Evolutionary conservation across 805 yeast species (phyloP), one percentile per base, ranked within the genome.

Genomic region (Schwanniomyces sp.): DNA sequence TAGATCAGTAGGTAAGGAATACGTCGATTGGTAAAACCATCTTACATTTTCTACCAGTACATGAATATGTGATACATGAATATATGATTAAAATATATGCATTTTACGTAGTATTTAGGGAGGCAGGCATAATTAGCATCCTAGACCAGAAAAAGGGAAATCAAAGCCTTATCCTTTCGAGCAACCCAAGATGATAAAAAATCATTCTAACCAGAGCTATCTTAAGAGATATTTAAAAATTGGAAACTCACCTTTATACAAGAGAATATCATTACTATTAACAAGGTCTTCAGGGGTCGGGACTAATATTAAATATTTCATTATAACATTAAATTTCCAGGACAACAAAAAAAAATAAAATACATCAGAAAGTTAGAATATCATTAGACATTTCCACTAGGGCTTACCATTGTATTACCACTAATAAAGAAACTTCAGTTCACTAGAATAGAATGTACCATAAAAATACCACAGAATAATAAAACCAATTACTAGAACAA

Each of bases 1-100:
- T 67, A 80, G 98, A 59, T 80, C 81, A 6, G 85, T 91, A 28
- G 88, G 88, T 10, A 80, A 89, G 51, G 82, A 79, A 30, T 84
- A 77, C 57, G 79, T 90, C 37, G 86, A 84, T 4, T 91, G 96
- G 96, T 81, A 52, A 49, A 14, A 12, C 21, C 5, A 4, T 38
- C 26, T 32, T 32, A 16, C 7, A 14, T 32, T 14, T 32, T n/a
- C n/a, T n/a, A n/a, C n/a, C n/a, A n/a, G n/a, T n/a, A n/a, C n/a
- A n/a, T n/a, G n/a, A n/a, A n/a, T 18, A 11, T 39, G 9, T 39
- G 5, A 6, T 39, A 38, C 14, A 14, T 24, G 30, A 28, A 39
- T 24, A 16, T 10, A 26, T 14, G 29, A 25, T 14, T 7, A n/a
- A 29, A 14, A 41, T 16, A 29, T 21, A 29, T 26, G 18, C 11